Percentiles rank a stretch among this genome's conserved stretches.
These are phyloP conservation scores for Penicillium paxilli DNA, from an alignment of 495 filamentous ascomycete genomes.

Conservation along the genomic window DNA sequence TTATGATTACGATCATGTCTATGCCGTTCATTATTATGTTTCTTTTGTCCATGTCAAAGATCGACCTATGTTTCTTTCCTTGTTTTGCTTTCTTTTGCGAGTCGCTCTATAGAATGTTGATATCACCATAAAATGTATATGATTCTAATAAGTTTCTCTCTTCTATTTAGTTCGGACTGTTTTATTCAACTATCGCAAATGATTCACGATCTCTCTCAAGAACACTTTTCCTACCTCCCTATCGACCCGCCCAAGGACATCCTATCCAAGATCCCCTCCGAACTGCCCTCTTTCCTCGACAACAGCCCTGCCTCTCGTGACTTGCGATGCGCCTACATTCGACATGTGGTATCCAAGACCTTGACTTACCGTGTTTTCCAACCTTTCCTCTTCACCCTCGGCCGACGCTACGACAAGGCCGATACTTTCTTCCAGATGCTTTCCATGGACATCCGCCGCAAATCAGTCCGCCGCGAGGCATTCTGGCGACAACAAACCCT, in stretches of 20 bases:
- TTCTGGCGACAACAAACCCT: constrained; percentile 66
- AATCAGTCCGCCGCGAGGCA: constrained; percentile 61
- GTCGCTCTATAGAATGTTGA: constrained; percentile 37
- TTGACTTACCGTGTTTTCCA: constrained; percentile 64
- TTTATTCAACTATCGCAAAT: constrained; percentile 58
- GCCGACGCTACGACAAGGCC: constrained; percentile 61
- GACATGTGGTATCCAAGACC: constrained; percentile 59
- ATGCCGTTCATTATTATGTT: constrained; percentile 18
- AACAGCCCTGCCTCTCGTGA: constrained; percentile 52
- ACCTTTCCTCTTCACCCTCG: constrained; percentile 63
- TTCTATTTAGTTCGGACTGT: constrained; percentile 53
- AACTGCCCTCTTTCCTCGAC: constrained; percentile 57
- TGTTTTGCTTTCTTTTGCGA: constrained; percentile 8
- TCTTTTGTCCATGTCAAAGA: constrained; percentile 15
- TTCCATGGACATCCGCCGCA: constrained; percentile 61
- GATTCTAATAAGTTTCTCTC: constrained; percentile 42
- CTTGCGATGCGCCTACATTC: constrained; percentile 60
- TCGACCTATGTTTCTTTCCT: constrained; percentile 18
- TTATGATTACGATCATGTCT: neutral
- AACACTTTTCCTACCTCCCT: constrained; percentile 58
- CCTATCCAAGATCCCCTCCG: constrained; percentile 52
- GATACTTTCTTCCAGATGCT: constrained; percentile 63
- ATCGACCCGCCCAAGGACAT: constrained; percentile 55
- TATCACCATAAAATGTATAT: constrained; percentile 40
- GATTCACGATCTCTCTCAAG: constrained; percentile 58